Conservation (phyloP, 345 rosid genomes). For the Clarkia xantiana region DNA sequence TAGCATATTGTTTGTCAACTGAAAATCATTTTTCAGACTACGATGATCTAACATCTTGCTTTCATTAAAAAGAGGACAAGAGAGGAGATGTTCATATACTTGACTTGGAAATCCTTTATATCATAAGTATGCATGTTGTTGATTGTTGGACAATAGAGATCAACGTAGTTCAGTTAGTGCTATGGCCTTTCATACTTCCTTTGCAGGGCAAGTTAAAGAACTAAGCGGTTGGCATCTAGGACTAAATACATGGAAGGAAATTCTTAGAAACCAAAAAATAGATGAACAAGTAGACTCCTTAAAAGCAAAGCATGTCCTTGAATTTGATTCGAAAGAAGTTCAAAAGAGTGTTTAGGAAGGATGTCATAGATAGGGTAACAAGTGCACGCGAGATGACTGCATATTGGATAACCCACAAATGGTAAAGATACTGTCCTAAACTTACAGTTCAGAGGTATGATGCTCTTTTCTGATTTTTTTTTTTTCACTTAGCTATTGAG, state of each 20-base stretch:
- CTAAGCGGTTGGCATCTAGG: conserved; percentile 60
- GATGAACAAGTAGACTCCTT: conserved; percentile 47
- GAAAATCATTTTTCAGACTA: neutral
- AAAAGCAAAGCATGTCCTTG: conserved; percentile 67
- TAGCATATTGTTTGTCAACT: neutral
- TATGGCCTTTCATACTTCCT: conserved; percentile 8
- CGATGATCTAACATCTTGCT: too few relatives aligned
- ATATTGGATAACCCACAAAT: conserved; percentile 90
- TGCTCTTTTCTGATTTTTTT: neutral
- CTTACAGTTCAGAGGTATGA: conserved; percentile 70
- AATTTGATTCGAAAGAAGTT: conserved; percentile 93
- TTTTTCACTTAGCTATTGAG: neutral
- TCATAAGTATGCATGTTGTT: too few relatives aligned
- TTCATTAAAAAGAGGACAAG: too few relatives aligned
- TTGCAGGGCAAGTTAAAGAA: conserved; percentile 32
- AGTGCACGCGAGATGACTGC: conserved; percentile 59
- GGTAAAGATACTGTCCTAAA: conserved; percentile 95
- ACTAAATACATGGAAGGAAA: conserved; percentile 57
- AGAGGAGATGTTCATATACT: too few relatives aligned
- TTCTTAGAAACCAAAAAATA: conserved; percentile 50
- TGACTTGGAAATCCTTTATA: too few relatives aligned
- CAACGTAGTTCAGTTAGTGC: neutral
- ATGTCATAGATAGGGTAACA: conserved; percentile 47
- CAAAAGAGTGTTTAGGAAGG: conserved; percentile 84
- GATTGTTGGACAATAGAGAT: neutral